Base-by-base conservation (phyloP, 345 rosid genomes). In the Pelargonium nanum region DNA sequence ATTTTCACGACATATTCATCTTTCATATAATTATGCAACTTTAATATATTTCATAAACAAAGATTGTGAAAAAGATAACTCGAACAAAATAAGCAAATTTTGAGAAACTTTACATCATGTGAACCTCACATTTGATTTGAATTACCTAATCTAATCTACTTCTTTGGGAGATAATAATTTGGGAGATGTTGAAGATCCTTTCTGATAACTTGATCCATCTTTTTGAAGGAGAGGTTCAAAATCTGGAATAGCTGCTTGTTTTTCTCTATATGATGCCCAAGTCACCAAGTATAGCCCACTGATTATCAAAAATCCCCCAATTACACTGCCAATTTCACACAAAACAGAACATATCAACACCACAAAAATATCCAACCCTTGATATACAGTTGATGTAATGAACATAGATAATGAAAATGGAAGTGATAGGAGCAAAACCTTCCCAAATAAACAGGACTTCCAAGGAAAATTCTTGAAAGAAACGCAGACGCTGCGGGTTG, bases 401-500 rank as follows among this genome's bases (percentile, higher is more conserved):
- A 34, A 34, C 13, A 34, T 9, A 34, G n/a, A n/a, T n/a, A 28
- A 28, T 28, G 34, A 28, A 28, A 4, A 28, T 4, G 34, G 34
- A 34, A 9, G 19, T 22, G 63, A 57, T 23, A 25, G 53, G 21
- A 30, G 56, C 32, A 61, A 61, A 25, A 93, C 99, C 99, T 93
- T 83, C 99, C 99, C 75, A 89, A 68, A 77, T 87, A 89, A 55
- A 93, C 74, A 19, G 97, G 83, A 62, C 96, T 93, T 56, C 97
- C 99, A 20, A 93, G 97, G 78, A 93, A 93, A 66, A 87, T 61
- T 74, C 81, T 85, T 25, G 99, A 89, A n/a, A 93, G 78, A 53
- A 87, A 74, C 56, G 97, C 82, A 57, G 99, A 89, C 20, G 93
- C 85, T 21, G 88, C 94, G 4, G 97, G 97, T 73, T 93, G 99